Evolutionary conservation across 805 yeast genomes (phyloP).

Genomic region (Blastobotrys muscicola): DNA sequence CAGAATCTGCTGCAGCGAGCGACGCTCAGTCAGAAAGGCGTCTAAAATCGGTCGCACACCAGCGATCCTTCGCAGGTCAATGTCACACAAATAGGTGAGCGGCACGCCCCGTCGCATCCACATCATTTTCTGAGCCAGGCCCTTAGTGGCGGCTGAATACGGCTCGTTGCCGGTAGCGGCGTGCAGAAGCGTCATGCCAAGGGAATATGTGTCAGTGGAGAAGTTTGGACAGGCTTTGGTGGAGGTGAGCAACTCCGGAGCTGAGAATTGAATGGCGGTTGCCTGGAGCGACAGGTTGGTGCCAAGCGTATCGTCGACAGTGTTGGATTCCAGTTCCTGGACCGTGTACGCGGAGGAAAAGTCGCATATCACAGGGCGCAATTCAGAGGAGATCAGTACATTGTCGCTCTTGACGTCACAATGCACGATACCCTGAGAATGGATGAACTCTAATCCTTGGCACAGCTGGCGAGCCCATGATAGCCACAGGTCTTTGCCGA

Average conservation of each 20-base stretch:
- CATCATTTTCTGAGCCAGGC: constrained; percentile 24
- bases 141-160: constrained; percentile 26
- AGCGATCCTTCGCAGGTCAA: constrained; percentile 5
- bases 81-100: constrained; percentile 15
- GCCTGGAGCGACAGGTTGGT: constrained; percentile 25
- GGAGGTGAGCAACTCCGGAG: constrained; percentile 36
- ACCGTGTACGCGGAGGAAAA: constrained; percentile 33
- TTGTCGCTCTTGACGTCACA: constrained; percentile 43
- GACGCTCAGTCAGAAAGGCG: constrained; percentile 6
- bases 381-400: constrained; percentile 25
- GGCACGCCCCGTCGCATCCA: constrained; percentile 25
- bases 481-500: constrained; percentile 19
- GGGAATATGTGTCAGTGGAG: constrained; percentile 38
- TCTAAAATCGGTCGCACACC: constrained; percentile 4
- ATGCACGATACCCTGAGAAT: constrained; percentile 30
- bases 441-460: constrained; percentile 18
- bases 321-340: constrained; percentile 12
- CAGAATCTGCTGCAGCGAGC: neutral
- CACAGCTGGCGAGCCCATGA: constrained; percentile 21
- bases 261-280: constrained; percentile 34
- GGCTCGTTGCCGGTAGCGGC: constrained; percentile 41
- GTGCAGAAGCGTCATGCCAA: constrained; percentile 36
- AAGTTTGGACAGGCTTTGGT: constrained; percentile 23
- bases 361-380: constrained; percentile 36
- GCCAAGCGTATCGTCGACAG: constrained; percentile 8